These are phyloP conservation scores for Elongisporangium anandrum DNA, from an alignment of 352 stramenopile genomes.

Conservation along the genomic window DNA sequence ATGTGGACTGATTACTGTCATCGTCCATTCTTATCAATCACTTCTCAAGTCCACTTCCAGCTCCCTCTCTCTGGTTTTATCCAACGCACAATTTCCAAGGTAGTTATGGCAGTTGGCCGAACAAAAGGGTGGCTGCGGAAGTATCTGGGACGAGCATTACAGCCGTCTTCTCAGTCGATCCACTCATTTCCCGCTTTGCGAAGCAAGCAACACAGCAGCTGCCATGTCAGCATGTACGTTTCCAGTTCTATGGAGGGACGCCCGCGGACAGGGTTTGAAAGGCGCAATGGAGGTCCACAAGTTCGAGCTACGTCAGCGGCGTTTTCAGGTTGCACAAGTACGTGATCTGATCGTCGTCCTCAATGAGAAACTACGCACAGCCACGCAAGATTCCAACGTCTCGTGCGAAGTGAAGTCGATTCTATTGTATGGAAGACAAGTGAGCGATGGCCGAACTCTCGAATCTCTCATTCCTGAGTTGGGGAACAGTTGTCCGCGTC, in stretches of 20 bases:
- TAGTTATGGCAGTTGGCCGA: too few species aligned
- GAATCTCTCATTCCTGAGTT: slow-evolving; percentile 13
- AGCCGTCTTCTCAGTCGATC: too few species aligned
- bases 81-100: too few species aligned
- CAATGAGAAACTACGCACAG: slow-evolving; percentile 1
- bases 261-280: not conserved
- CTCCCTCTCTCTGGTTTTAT: too few species aligned
- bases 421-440: slow-evolving; percentile 2
- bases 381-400: not conserved
- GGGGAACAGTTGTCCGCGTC: not conserved
- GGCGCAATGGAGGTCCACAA: not conserved
- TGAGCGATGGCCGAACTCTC: not conserved
- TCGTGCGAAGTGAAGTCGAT: slow-evolving; percentile 4
- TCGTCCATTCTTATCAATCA: too few species aligned
- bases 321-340: not conserved
- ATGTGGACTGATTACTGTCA: too few species aligned
- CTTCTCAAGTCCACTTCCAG: too few species aligned
- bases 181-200: too few species aligned
- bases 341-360: slow-evolving; percentile 5
- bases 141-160: too few species aligned
- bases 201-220: too few species aligned
- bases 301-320: not conserved
- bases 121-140: too few species aligned
- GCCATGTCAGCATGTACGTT: too few species aligned
- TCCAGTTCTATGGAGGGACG: not conserved